phyloP scores from a whole-genome alignment of 2,329 filamentous ascomycete genomes.

The Penicillium sp. region DNA sequence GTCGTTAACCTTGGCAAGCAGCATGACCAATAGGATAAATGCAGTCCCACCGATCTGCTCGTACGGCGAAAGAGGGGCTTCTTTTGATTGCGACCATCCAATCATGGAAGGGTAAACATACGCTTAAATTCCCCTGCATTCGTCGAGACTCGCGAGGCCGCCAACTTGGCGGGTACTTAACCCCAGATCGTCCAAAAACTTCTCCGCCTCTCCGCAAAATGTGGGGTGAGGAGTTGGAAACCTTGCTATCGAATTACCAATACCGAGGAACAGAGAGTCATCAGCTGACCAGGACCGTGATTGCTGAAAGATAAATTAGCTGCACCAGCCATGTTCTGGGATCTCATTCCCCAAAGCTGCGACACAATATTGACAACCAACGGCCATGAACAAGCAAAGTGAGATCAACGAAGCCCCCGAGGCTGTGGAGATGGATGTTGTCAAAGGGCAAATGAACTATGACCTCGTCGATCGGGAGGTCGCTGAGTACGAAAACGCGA shows the following conservation, averaged over 20 bases:
- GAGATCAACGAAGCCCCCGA: slow-evolving; percentile 1
- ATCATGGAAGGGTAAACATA: not conserved
- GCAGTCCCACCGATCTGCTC: not conserved
- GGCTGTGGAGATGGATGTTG: not conserved
- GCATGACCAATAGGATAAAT: not conserved
- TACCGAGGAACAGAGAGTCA: not conserved
- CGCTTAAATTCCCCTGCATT: not conserved
- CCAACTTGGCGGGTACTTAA: not conserved
- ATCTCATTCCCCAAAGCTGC: not conserved
- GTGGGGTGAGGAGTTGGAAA: not conserved
- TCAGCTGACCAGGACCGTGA: not conserved
- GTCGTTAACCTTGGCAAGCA: not conserved
- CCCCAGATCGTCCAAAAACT: not conserved
- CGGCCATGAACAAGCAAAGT: not conserved
- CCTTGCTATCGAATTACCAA: not conserved
- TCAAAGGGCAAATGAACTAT: slow-evolving; percentile 1
- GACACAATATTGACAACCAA: not conserved
- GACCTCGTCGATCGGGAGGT: not conserved
- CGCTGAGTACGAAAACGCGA: not conserved
- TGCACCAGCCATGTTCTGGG: not conserved
- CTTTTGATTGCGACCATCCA: not conserved
- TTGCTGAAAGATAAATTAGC: not conserved
- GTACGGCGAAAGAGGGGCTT: not conserved
- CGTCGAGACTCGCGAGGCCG: too few relatives aligned
- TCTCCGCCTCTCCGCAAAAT: not conserved